These are phyloP conservation scores for Glebionis coronaria DNA, from an alignment of 129 eudicot species.

Conservation along the genomic window DNA sequence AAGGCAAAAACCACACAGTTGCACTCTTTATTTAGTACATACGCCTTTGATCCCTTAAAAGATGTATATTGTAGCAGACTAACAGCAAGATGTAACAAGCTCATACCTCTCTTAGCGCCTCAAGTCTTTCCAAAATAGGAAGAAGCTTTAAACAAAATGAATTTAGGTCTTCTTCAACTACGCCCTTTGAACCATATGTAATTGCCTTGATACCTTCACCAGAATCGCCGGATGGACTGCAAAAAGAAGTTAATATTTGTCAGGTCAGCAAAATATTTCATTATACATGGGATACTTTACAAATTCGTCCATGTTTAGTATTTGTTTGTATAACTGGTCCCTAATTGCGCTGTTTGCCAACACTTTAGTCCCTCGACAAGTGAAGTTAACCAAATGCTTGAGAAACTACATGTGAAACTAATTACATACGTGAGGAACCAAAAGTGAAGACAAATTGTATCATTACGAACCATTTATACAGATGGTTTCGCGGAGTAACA, in stretches of 20 bases:
- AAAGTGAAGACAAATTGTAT: no score
- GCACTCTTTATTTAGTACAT: neutral
- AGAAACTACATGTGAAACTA: no score
- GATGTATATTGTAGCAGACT: neutral
- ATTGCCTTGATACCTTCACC: slow-evolving; percentile 34
- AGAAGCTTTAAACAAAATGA: slow-evolving; percentile 57
- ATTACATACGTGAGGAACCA: no score
- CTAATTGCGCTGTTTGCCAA: no score
- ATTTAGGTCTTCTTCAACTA: slow-evolving; percentile 41
- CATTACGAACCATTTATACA: no score
- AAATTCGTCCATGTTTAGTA: no score
- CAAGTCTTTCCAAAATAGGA: slow-evolving; percentile 81
- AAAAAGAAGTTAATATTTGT: slow-evolving; percentile 2
- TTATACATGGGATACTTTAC: neutral
- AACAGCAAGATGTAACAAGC: slow-evolving; percentile 12
- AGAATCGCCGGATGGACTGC: slow-evolving; percentile 39
- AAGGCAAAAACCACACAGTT: slow-evolving; percentile 1
- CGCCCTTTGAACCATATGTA: slow-evolving; percentile 36
- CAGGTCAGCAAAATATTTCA: neutral
- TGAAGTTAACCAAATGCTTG: no score
- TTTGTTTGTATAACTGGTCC: no score
- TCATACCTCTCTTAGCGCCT: slow-evolving; percentile 73
- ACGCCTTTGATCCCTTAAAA: neutral
- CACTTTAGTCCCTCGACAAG: no score
- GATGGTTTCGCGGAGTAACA: no score